Base-by-base conservation (phyloP, 768 basidiomycete species). In the Leccinum uliginosum region DNA sequence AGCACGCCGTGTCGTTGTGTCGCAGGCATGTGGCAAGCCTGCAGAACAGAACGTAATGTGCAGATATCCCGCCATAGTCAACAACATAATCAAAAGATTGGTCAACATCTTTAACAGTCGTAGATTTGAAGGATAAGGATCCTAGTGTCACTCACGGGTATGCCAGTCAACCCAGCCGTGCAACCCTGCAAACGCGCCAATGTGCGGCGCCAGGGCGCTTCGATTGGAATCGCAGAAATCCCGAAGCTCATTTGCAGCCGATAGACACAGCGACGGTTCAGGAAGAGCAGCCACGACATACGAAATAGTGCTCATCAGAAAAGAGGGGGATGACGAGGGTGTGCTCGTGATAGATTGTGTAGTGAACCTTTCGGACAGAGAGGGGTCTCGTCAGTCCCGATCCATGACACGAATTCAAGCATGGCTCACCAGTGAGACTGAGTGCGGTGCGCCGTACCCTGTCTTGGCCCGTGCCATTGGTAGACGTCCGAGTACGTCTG, bases 191-290 rank as follows among this genome's bases (percentile, higher is more conserved):
- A 98, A 96, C 0, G 91, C 89, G 3, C 78, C 79, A 35, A 97
- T 92, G 62, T 92, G 91, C 7, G 84, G 82, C 2, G 92, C 90
- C 12, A 97, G 76, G 10, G 85, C 89, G 19, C 77, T 78, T 52
- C 95, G 77, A 67, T 97, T 97, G 38, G 91, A 84, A 71, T 97
- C 94, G 65, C 95, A 97, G 3, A 97, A 71, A 54, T 92, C 88
- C 43, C 91, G 84, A 24, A 98, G 77, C 0, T 91, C 84, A 49
- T 86, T 86, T 0, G 93, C 92, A 1, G 93, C 92, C 10, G 84
- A 80, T 0, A 84, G 79, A 66, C 81, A 89, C 29, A 87, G 76
- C 32, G 73, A 71, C 6, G 80, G 80, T 60, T 91, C 90, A 0
- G 83, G 75, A 24, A 95, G 73, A 4, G 88, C 87, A 15, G 83